Evolutionary conservation across 257 asterid genomes (phyloP).

Genomic region (Salvia splendens): DNA sequence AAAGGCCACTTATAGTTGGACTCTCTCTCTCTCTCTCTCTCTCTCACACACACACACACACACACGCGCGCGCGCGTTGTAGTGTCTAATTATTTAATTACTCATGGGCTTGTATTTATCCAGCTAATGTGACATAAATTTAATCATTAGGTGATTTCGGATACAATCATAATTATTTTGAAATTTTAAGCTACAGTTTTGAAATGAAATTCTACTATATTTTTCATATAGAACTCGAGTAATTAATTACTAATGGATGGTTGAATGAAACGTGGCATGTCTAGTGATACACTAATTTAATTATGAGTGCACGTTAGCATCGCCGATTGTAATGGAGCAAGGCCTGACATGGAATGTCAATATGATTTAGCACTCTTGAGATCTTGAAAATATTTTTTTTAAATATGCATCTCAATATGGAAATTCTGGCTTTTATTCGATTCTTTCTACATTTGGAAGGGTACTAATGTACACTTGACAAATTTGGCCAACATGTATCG

Average conservation of each 20-base stretch:
- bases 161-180: not conserved
- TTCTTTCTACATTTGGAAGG: slow-evolving; percentile 22
- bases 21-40: too few relatives aligned
- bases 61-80: not conserved
- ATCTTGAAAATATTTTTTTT: slow-evolving; percentile 6
- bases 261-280: slow-evolving; percentile 16
- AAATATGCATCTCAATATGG: slow-evolving; percentile 20
- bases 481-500: not conserved
- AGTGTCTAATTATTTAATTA: not conserved
- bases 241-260: slow-evolving; percentile 1
- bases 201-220: not conserved
- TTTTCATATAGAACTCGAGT: not conserved
- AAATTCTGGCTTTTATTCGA: not conserved
- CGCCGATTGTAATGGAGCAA: slow-evolving; percentile 15
- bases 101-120: not conserved
- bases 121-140: not conserved
- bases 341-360: slow-evolving; percentile 18
- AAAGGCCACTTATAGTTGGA: slow-evolving; percentile 28
- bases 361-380: slow-evolving; percentile 22
- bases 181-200: not conserved
- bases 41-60: too few relatives aligned
- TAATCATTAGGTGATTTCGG: not conserved
- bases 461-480: not conserved
- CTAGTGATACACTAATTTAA: not conserved
- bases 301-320: not conserved